Evolutionary conservation across 2,329 filamentous ascomycete species (phyloP), one percentile per base, ranked within the genome.

Genomic region (Geosmithia putterillii): DNA sequence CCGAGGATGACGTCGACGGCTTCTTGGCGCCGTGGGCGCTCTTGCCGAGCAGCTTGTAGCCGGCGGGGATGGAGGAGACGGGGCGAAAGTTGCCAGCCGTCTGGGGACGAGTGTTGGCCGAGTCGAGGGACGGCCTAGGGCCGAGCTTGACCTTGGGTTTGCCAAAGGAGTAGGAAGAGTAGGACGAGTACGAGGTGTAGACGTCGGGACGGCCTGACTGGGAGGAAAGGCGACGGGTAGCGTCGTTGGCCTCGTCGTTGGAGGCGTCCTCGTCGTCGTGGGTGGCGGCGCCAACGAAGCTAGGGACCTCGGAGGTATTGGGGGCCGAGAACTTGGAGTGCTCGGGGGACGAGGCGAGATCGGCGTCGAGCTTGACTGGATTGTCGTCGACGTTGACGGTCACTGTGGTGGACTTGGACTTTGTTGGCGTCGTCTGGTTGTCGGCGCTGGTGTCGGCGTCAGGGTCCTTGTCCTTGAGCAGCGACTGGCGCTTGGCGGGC

Each of bases 91-190:
- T 72, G 46, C 58, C 79, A 63, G 59, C 79, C 63, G 64, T 82
- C 40, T 81, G 73, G 46, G 79, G 74, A 52, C 73, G 71, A 45
- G 39, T 41, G 28, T 76, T 71, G 48, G 70, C 67, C 36, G 73
- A 67, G 48, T 87, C 81, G 37, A 80, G 57, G 3, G 87, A 90
- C 21, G 88, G 88, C 39, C 90, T 76, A 9, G 92, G 90, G 1
- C 81, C 92, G 38, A 95, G 75, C 62, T 94, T 95, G 44, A 95
- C 81, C 59, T 94, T 95, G 38, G 82, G 83, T 54, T 85, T 87
- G 52, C 67, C 65, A 50, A 70, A 71, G 36, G 62, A 58, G 49
- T 75, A 74, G 12, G 69, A 64, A 20, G 64, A 59, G 46, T 69
- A 69, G 49, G 41, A 73, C 9, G 69, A 65, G 25, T 64, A 59